Base-by-base conservation (phyloP, 2,329 filamentous ascomycete species). In the Xylaria polymorpha region DNA sequence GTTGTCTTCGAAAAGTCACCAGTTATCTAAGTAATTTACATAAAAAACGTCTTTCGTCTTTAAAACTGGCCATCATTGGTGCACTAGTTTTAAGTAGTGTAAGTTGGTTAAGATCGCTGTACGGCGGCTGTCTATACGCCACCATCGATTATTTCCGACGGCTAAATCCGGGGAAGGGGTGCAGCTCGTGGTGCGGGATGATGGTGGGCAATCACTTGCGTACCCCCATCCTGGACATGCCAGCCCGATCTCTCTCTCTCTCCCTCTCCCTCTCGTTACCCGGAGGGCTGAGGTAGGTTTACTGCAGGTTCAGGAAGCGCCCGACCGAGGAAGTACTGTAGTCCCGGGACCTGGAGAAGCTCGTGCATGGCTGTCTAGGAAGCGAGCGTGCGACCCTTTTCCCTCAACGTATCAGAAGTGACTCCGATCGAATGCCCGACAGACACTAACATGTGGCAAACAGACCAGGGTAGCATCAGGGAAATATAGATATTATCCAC, bases 151-250 rank as follows among this genome's bases (percentile, higher is more conserved):
- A 67, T 69, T 66, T 61, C 69, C 69, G 67, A 71, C 63, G 69
- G 67, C 67, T 71, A 71, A 71, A 71, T 71, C 69, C 67, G 66
- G 60, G 20, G 56, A 50, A 66, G 53, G 61, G 66, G 41, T 18
- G 39, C 20, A 57, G 43, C 46, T 37, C 46, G 50, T 66, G 37
- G 51, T 62, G 63, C 39, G 53, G 64, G 60, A 63, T 60, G 25
- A 29, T 29, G 25, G 25, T 29, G 56, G 0, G 22, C 48, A 51
- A 65, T 66, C 50, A 14, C 61, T 37, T 43, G 43, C 39, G 50
- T 32, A 29, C 41, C 50, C 64, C 64, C 58, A 56, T 57, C 50
- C 29, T 46, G 15, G 20, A 41, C n/a, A 65, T 29, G 35, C 25
- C 44, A 62, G 39, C 32, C 56, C 56, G 35, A 37, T 50, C 43